phyloP scores from a whole-genome alignment of 2,329 filamentous ascomycete species.

The Sporothrix globosa region DNA sequence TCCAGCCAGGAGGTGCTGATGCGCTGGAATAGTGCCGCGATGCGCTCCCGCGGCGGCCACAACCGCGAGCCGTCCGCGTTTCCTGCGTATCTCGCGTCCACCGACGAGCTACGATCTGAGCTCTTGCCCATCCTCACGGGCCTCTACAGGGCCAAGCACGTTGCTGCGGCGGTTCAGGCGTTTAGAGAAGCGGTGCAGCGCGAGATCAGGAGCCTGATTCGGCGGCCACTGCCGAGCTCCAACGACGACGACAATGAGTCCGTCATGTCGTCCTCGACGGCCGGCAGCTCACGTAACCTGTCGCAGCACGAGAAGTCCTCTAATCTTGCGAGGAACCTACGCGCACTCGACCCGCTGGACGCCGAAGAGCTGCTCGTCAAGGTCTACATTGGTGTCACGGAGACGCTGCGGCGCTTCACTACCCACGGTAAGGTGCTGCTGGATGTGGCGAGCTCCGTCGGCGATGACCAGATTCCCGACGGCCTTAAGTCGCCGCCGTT shows the following conservation, averaged over 20 bases:
- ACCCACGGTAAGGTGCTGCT: slow-evolving; percentile 94
- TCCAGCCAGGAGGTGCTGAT: slow-evolving; percentile 74
- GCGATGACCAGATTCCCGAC: slow-evolving; percentile 43
- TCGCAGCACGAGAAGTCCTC: slow-evolving; percentile 88
- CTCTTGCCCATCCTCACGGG: slow-evolving; percentile 74
- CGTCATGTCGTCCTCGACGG: slow-evolving; percentile 81
- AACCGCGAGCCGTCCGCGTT: slow-evolving; percentile 68
- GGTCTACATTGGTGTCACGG: slow-evolving; percentile 85
- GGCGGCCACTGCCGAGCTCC: slow-evolving; percentile 84
- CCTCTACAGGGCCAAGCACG: slow-evolving; percentile 78
- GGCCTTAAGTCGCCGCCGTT: slow-evolving; percentile 53
- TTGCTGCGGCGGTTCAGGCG: slow-evolving; percentile 76
- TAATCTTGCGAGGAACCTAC: slow-evolving; percentile 82
- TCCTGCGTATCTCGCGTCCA: slow-evolving; percentile 77
- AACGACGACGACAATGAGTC: slow-evolving; percentile 93
- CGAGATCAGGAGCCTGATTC: slow-evolving; percentile 84
- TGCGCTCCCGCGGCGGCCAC: slow-evolving; percentile 69
- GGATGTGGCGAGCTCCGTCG: slow-evolving; percentile 81
- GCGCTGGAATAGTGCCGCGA: slow-evolving; percentile 79
- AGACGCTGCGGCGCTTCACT: slow-evolving; percentile 80
- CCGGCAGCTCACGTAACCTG: slow-evolving; percentile 65
- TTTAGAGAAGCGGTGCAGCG: slow-evolving; percentile 83
- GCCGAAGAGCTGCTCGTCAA: slow-evolving; percentile 80
- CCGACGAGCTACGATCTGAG: slow-evolving; percentile 69
- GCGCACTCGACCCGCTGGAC: slow-evolving; percentile 79